phyloP scores from a whole-genome alignment of 495 filamentous ascomycete genomes.

The Talaromyces adpressus region DNA sequence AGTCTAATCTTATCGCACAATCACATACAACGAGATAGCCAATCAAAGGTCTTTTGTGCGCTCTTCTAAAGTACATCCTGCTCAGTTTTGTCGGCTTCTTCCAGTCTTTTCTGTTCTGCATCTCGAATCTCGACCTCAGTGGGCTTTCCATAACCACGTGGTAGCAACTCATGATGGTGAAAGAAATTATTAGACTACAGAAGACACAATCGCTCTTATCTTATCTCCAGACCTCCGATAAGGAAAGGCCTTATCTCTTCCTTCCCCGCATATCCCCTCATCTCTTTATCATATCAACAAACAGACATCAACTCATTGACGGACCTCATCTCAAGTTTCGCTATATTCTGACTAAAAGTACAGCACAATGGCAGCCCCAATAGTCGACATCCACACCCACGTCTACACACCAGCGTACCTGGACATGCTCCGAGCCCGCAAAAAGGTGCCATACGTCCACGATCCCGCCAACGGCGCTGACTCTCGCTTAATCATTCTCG shows the following conservation, averaged over 20 bases:
- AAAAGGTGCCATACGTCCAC: slow-evolving; percentile 73
- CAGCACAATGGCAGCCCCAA: slow-evolving; percentile 11
- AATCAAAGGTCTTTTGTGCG: too few relatives aligned
- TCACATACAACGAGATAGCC: too few relatives aligned
- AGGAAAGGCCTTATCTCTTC: not conserved
- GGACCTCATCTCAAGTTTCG: not conserved
- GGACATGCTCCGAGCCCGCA: slow-evolving; percentile 67
- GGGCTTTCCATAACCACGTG: not conserved
- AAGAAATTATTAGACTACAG: not conserved
- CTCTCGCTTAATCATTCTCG: slow-evolving; percentile 74
- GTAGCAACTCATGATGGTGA: not conserved
- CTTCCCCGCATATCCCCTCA: slow-evolving; percentile 5
- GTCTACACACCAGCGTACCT: slow-evolving; percentile 86
- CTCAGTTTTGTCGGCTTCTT: not conserved
- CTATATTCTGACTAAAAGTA: too few relatives aligned
- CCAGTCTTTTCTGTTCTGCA: not conserved
- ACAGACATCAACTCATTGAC: not conserved
- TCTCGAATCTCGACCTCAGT: not conserved
- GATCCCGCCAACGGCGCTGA: slow-evolving; percentile 47
- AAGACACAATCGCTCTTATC: not conserved
- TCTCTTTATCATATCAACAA: not conserved
- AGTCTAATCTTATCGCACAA: too few relatives aligned
- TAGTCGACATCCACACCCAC: slow-evolving; percentile 93
- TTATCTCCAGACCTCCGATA: not conserved
- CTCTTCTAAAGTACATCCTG: too few relatives aligned